Evolutionary conservation across 2,329 filamentous ascomycete species (phyloP).

Genomic region (Claviceps arundinis): DNA sequence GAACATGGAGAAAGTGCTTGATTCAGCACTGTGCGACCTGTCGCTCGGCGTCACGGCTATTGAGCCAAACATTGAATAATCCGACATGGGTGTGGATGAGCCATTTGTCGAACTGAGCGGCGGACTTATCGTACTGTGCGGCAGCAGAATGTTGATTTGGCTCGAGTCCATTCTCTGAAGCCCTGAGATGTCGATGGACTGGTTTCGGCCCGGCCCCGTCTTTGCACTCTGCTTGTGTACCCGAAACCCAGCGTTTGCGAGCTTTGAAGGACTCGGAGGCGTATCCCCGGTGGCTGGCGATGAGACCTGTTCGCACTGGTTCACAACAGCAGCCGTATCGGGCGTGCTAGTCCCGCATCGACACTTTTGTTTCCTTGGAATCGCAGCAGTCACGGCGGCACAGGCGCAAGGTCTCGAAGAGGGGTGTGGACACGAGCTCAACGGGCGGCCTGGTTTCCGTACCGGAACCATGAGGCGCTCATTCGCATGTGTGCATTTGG

Average conservation of each 20-base stretch:
- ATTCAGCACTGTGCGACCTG: conserved; percentile 12
- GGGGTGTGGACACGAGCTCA: conserved; percentile 57
- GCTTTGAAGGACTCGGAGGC: conserved; percentile 19
- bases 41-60: conserved; percentile 16
- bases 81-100: conserved; percentile 9
- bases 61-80: conserved; percentile 15
- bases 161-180: conserved; percentile 41
- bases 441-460: conserved; percentile 55
- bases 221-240: conserved; percentile 31
- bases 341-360: conserved; percentile 28
- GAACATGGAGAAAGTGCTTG: conserved; percentile 20
- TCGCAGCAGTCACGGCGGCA: conserved; percentile 49
- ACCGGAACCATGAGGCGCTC: conserved; percentile 59
- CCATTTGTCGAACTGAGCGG: conserved; percentile 12
- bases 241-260: conserved; percentile 24
- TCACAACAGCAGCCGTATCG: conserved; percentile 10
- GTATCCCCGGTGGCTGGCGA: conserved; percentile 10
- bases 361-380: conserved; percentile 45
- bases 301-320: conserved; percentile 14
- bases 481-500: conserved; percentile 56
- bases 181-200: conserved; percentile 34
- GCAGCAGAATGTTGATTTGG: conserved; percentile 34
- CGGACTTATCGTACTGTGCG: conserved; percentile 15
- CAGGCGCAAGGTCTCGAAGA: conserved; percentile 48
- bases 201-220: conserved; percentile 25